Conservation (phyloP, 2,329 filamentous ascomycete genomes). For the Onygena corvina region DNA sequence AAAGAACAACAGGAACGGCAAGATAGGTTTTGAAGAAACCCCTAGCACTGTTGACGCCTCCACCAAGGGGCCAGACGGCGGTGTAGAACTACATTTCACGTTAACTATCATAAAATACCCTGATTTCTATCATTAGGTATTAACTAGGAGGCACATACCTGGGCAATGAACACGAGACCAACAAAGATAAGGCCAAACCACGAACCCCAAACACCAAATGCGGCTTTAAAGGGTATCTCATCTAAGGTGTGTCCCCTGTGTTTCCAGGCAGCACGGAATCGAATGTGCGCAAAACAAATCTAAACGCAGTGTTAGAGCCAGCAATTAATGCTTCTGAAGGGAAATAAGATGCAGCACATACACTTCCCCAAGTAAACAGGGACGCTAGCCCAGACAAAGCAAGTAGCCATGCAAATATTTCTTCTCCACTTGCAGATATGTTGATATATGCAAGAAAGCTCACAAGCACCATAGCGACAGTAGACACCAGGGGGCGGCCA, state of each 20-base stretch:
- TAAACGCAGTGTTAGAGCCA: slow-evolving; percentile 2
- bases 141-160: slow-evolving; percentile 22
- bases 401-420: slow-evolving; percentile 53
- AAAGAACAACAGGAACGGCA: slow-evolving; percentile 21
- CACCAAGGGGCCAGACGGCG: slow-evolving; percentile 20
- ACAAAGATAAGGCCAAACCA: slow-evolving; percentile 49
- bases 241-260: slow-evolving; percentile 47
- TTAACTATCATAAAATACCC: background rate
- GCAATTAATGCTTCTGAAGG: too few species aligned
- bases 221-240: slow-evolving; percentile 50
- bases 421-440: slow-evolving; percentile 34
- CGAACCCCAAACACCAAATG: slow-evolving; percentile 48
- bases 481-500: slow-evolving; percentile 35
- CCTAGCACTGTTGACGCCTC: slow-evolving; percentile 13
- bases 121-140: background rate
- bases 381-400: slow-evolving; percentile 51
- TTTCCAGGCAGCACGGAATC: slow-evolving; percentile 52
- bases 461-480: slow-evolving; percentile 30
- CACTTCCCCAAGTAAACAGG: slow-evolving; percentile 53
- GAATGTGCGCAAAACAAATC: slow-evolving; percentile 56
- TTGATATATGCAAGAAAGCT: slow-evolving; percentile 34
- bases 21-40: slow-evolving; percentile 25
- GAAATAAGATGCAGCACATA: slow-evolving; percentile 9
- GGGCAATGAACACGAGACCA: slow-evolving; percentile 41
- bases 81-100: slow-evolving; percentile 19